A percentile compares a stretch with the other conserved stretches of the same genome.
Evolutionary conservation across 2,329 filamentous ascomycete species (phyloP).

Genomic region (Biscogniauxia mediterranea): DNA sequence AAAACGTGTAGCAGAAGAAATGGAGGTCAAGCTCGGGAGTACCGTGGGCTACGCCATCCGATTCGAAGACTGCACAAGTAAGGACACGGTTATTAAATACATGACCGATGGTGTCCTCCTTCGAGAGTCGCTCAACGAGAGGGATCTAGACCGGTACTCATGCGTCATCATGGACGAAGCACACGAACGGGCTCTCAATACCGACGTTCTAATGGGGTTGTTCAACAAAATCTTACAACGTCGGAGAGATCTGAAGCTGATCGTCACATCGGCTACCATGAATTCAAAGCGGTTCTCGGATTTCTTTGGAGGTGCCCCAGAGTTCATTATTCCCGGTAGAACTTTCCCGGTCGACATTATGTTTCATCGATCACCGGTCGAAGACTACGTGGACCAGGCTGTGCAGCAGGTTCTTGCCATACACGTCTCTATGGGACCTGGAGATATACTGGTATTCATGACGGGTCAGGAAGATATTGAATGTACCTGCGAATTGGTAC

Average conservation of each 20-base stretch:
- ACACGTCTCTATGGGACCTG: constrained; percentile 88
- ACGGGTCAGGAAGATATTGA: constrained; percentile 99
- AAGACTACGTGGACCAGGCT: constrained; percentile 96
- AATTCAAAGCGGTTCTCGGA: constrained; percentile 94
- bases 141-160: constrained; percentile 91
- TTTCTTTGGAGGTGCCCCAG: constrained; percentile 93
- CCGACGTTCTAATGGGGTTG: constrained; percentile 93
- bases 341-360: constrained; percentile 98
- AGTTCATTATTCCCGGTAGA: constrained; percentile 92
- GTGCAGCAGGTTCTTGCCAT: constrained; percentile 95
- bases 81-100: constrained; percentile 95
- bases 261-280: constrained; percentile 98
- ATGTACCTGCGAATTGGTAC: constrained; percentile 88
- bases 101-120: constrained; percentile 98
- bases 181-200: constrained; percentile 94
- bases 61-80: constrained; percentile 97
- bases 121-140: constrained; percentile 87
- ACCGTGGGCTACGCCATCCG: constrained; percentile 95
- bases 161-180: constrained; percentile 99
- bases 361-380: constrained; percentile 90
- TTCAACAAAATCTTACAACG: constrained; percentile 96
- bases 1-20: constrained; percentile 96
- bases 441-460: constrained; percentile 98
- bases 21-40: constrained; percentile 87
- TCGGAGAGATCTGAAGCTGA: constrained; percentile 87